A percentile compares a stretch with the other conserved stretches of the same genome.
Evolutionary conservation across 2,329 filamentous ascomycete genomes (phyloP).

Genomic region (Endocalyx cinctus): DNA sequence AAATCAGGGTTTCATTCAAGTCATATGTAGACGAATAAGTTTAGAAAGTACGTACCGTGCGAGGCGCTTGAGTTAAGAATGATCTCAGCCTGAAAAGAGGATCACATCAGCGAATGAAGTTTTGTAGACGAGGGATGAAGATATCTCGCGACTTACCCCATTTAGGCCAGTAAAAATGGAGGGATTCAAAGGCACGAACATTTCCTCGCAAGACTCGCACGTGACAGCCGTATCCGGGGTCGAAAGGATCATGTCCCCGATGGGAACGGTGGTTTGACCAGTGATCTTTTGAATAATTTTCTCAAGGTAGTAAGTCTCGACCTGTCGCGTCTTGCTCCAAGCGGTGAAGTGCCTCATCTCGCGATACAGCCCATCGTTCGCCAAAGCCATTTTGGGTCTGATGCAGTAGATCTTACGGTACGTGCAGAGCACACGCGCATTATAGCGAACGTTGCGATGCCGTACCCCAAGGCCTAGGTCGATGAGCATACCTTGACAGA

Average conservation of each 20-base stretch:
- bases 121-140: too few species aligned
- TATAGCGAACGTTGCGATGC: conserved; percentile 8
- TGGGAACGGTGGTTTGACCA: conserved; percentile 30
- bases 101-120: too few species aligned
- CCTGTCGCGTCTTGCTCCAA: conserved; percentile 31
- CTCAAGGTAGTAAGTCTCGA: conserved; percentile 34
- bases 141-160: too few species aligned
- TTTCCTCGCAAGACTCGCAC: conserved; percentile 31
- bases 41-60: too few species aligned
- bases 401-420: conserved; percentile 9
- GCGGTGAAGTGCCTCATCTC: conserved; percentile 31
- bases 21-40: too few species aligned
- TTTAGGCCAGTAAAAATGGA: too few species aligned
- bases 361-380: conserved; percentile 9
- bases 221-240: conserved; percentile 35
- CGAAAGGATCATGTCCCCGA: conserved; percentile 36
- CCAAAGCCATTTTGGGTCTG: conserved; percentile 10
- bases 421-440: conserved; percentile 12
- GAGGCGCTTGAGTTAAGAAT: too few species aligned
- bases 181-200: conserved; percentile 9
- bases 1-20: too few species aligned
- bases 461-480: conserved; percentile 8
- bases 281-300: conserved; percentile 25
- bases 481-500: conserved; percentile 8
- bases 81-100: too few species aligned